Percentiles rank a stretch among this genome's conserved stretches.
These are phyloP conservation scores for Azolla pinnata DNA, from an alignment of 75 land plant species.

Conservation along the genomic window DNA sequence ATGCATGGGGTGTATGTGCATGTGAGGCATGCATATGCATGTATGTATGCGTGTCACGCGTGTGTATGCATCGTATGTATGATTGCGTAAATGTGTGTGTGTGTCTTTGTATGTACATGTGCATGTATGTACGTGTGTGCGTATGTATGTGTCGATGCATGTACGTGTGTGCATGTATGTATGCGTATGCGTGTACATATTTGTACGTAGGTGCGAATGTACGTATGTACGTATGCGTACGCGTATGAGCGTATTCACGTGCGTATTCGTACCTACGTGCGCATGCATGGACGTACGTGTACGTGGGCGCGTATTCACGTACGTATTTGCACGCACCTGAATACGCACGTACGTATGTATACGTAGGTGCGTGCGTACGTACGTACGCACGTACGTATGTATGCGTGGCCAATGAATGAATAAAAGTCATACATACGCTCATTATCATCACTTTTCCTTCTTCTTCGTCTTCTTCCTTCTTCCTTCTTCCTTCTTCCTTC, in stretches of 20 bases:
- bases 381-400: neutral
- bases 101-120: neutral
- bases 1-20: neutral
- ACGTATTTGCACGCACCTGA: neutral
- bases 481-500: no score
- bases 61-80: neutral
- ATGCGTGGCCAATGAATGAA: neutral
- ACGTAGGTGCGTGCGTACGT: neutral
- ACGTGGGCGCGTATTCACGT: neutral
- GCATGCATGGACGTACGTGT: neutral
- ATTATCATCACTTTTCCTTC: neutral
- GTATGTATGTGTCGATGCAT: neutral
- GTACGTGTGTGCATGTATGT: conserved; percentile 4
- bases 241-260: neutral
- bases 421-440: neutral
- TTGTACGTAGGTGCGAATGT: neutral
- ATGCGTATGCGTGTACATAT: conserved; percentile 7
- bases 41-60: neutral
- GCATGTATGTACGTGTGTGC: neutral
- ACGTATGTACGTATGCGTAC: neutral
- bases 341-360: neutral
- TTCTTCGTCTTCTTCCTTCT: no score
- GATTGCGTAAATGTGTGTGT: neutral
- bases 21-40: conserved; percentile 1
- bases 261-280: neutral